A percentile compares a stretch with the other conserved stretches of the same genome.
Evolutionary conservation across 345 rosid genomes (phyloP).

Genomic region (Arabidopsis arenosa): DNA sequence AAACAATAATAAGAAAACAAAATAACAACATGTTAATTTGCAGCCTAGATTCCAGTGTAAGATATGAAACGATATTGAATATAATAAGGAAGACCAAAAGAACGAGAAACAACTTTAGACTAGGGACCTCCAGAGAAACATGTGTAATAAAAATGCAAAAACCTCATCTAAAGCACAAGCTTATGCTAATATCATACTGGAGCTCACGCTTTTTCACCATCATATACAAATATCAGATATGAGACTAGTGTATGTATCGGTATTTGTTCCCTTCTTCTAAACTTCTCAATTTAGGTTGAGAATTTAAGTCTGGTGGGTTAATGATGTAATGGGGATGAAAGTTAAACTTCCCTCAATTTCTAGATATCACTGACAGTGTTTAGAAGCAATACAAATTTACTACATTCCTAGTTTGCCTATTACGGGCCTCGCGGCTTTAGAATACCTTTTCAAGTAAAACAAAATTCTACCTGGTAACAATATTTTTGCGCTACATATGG

Average conservation of each 20-base stretch:
- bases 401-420: slow-evolving; percentile 13
- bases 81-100: neutral
- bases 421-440: neutral
- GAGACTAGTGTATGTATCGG: slow-evolving; percentile 18
- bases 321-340: slow-evolving; percentile 10
- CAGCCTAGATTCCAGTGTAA: slow-evolving; percentile 34
- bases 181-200: slow-evolving; percentile 30
- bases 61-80: slow-evolving; percentile 4
- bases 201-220: slow-evolving; percentile 14
- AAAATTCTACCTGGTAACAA: neutral
- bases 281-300: neutral
- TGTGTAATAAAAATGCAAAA: slow-evolving; percentile 31
- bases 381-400: slow-evolving; percentile 5
- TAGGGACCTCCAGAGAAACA: slow-evolving; percentile 23
- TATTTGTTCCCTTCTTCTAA: no score
- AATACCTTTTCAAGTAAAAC: neutral
- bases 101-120: slow-evolving; percentile 3
- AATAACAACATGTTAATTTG: slow-evolving; percentile 10
- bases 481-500: slow-evolving; percentile 2
- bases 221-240: slow-evolving; percentile 16
- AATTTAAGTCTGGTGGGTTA: slow-evolving; percentile 21
- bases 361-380: slow-evolving; percentile 22
- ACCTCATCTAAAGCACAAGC: slow-evolving; percentile 5
- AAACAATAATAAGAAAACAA: slow-evolving; percentile 29
- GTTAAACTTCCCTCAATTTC: slow-evolving; percentile 30